A percentile compares a stretch with the other conserved stretches of the same genome.
Evolutionary conservation across 306 rosid species (phyloP).

Genomic region (Morella rubra): DNA sequence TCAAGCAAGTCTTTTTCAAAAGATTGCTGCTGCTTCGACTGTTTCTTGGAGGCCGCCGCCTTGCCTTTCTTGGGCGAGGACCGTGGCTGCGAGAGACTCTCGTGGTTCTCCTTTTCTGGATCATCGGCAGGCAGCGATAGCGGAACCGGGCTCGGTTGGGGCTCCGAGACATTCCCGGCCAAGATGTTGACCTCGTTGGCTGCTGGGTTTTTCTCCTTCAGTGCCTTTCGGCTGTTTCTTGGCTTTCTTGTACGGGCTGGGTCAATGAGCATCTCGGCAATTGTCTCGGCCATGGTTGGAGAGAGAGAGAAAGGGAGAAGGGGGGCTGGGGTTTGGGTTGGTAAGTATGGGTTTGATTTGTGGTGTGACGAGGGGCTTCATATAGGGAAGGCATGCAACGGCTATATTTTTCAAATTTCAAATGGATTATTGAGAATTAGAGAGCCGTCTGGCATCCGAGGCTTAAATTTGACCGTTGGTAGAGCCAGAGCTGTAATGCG

Average conservation of each 20-base stretch:
- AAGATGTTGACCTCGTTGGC: constrained; percentile 35
- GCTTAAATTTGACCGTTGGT: constrained; percentile 42
- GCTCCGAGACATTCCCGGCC: constrained; percentile 29
- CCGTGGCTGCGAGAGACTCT: constrained; percentile 39
- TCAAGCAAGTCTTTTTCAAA: constrained; percentile 74
- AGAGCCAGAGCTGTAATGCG: not conserved
- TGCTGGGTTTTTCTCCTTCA: constrained; percentile 62
- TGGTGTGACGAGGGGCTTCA: not conserved
- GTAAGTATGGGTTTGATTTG: not conserved
- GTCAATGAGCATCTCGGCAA: constrained; percentile 26
- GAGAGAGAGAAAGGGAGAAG: not conserved
- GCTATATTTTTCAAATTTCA: constrained; percentile 52
- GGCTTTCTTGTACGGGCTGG: constrained; percentile 38
- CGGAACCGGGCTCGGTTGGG: constrained; percentile 9
- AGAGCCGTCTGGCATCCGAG: constrained; percentile 19
- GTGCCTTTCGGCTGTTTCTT: constrained; percentile 52
- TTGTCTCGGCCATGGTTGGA: constrained; percentile 55
- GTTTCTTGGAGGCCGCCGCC: constrained; percentile 55
- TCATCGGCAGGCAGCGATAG: not conserved
- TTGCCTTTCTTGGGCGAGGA: constrained; percentile 47
- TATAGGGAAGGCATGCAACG: constrained; percentile 49
- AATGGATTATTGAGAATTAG: constrained; percentile 20
- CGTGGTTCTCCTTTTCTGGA: constrained; percentile 43
- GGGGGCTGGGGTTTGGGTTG: not conserved
- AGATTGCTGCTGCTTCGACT: constrained; percentile 36